These are phyloP conservation scores for Sphagnum magellanicum DNA, from an alignment of 228 moss, liverwort and hornwort species.

Conservation along the genomic window DNA sequence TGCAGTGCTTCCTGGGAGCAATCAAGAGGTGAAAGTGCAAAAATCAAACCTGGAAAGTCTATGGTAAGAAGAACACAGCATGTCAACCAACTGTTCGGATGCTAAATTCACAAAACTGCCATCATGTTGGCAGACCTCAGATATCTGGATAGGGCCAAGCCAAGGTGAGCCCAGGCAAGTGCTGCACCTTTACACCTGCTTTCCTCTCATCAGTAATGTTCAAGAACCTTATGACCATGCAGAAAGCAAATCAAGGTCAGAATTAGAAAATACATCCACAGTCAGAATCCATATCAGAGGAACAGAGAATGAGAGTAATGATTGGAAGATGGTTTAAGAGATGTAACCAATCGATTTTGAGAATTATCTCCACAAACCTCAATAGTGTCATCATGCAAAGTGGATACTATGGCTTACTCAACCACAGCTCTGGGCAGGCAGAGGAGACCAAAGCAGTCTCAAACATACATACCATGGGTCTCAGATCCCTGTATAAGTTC, in stretches of 20 bases:
- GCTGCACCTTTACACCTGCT: conserved; percentile 23
- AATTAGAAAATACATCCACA: not conserved
- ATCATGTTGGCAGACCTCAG: conserved; percentile 24
- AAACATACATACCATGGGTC: not conserved
- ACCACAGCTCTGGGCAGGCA: conserved; percentile 40
- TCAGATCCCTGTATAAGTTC: conserved; percentile 67
- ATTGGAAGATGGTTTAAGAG: no score
- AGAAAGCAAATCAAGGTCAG: not conserved
- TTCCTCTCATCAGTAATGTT: conserved; percentile 16
- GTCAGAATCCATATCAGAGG: not conserved
- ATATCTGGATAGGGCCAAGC: conserved; percentile 72
- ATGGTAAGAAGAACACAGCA: no score
- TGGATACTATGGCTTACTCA: conserved; percentile 30
- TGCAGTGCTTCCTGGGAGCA: conserved; percentile 21
- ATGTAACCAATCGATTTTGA: no score
- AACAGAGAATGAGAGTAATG: not conserved
- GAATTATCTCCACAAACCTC: no score
- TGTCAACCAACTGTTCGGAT: no score
- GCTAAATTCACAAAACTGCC: no score
- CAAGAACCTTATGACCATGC: not conserved
- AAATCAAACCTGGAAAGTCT: no score
- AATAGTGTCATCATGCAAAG: no score
- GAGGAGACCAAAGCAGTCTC: not conserved
- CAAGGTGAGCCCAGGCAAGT: conserved; percentile 57
- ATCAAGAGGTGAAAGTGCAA: no score